Conservation (phyloP, 225 moss, liverwort and hornwort genomes). For the Polytrichum formosum region DNA sequence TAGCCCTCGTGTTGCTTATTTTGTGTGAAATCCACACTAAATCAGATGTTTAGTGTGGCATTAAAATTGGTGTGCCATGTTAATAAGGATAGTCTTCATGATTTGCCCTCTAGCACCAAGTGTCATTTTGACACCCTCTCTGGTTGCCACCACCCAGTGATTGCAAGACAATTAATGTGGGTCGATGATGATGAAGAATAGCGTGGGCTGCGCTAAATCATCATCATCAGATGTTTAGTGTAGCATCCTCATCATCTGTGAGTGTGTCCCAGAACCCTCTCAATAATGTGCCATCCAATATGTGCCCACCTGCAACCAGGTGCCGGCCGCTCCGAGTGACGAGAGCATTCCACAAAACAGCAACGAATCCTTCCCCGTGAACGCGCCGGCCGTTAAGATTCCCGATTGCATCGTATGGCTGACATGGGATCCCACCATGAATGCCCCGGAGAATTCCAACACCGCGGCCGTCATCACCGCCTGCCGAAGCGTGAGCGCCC, state of each 20-base stretch:
- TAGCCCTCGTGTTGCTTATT: not conserved
- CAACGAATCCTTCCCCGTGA: conserved; percentile 69
- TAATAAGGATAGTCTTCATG: no score
- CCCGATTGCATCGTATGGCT: conserved; percentile 98
- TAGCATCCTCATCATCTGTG: not conserved
- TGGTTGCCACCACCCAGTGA: no score
- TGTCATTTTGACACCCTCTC: no score
- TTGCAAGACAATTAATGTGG: no score
- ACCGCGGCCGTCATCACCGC: conserved; percentile 85
- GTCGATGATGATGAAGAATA: no score
- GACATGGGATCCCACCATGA: conserved; percentile 83
- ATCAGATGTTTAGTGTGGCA: no score
- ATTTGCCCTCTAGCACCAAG: no score
- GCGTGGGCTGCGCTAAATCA: no score
- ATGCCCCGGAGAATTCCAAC: conserved; percentile 82
- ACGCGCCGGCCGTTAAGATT: conserved; percentile 63
- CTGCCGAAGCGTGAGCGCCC: conserved; percentile 79
- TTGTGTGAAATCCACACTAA: not conserved
- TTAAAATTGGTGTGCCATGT: no score
- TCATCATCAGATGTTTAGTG: no score
- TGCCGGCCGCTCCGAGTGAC: conserved; percentile 91
- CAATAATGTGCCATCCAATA: not conserved
- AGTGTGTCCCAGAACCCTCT: not conserved
- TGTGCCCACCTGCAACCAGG: conserved; percentile 82
- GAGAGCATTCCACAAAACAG: conserved; percentile 88